Conservation (phyloP, 2,329 filamentous ascomycete genomes). For the Cryphonectria carpinicola region DNA sequence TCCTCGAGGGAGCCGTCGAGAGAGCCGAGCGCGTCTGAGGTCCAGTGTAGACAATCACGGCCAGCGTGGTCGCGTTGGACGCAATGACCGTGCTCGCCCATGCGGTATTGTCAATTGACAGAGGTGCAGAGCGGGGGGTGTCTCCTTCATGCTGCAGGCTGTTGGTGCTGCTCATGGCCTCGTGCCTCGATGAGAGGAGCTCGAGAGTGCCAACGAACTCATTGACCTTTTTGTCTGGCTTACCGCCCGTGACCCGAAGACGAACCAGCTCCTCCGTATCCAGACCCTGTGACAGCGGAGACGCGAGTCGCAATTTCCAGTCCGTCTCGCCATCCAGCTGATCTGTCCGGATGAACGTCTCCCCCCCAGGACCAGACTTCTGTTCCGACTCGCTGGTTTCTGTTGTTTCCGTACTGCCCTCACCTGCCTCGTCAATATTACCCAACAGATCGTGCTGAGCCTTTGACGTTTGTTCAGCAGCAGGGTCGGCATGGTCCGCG, state of each 20-base stretch:
- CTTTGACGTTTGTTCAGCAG: constrained; percentile 36
- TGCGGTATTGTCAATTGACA: constrained; percentile 95
- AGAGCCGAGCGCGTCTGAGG: constrained; percentile 91
- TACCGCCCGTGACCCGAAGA: constrained; percentile 76
- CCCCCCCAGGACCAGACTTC: constrained; percentile 61
- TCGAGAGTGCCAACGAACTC: constrained; percentile 92
- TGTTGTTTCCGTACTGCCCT: constrained; percentile 41
- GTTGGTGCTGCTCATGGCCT: constrained; percentile 50
- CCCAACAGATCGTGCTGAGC: constrained; percentile 49
- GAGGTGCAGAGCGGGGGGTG: constrained; percentile 63
- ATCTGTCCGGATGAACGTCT: constrained; percentile 96
- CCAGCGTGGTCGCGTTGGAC: constrained; percentile 85
- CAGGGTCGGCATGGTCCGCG: constrained; percentile 36
- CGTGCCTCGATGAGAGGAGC: constrained; percentile 61
- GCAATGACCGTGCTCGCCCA: constrained; percentile 99
- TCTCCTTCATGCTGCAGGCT: constrained; percentile 41
- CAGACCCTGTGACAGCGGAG: constrained; percentile 81
- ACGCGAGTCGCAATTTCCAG: constrained; percentile 93
- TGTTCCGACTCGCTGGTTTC: constrained; percentile 36
- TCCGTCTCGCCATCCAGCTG: constrained; percentile 98
- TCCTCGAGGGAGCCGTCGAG: constrained; percentile 88
- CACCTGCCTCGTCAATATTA: constrained; percentile 39
- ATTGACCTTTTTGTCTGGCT: constrained; percentile 92
- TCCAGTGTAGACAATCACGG: constrained; percentile 92
- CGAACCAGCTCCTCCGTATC: constrained; percentile 71